Evolutionary conservation across 1,139 yeast species (phyloP).

Genomic region (Arxiozyma heterogenica): DNA sequence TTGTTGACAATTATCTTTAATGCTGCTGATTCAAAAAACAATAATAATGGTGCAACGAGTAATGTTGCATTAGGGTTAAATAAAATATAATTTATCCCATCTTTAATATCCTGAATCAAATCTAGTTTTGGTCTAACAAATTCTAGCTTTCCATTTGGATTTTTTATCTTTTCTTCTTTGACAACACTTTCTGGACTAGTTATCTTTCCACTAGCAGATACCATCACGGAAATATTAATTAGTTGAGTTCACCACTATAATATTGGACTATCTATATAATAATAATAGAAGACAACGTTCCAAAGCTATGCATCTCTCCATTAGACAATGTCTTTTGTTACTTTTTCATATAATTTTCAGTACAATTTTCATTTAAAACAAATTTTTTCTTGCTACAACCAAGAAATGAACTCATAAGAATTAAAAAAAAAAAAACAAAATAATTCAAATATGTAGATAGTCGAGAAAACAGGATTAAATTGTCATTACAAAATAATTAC

Average conservation of each 20-base stretch:
- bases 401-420: too few relatives aligned
- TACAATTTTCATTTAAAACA: too few relatives aligned
- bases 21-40: constrained; percentile 41
- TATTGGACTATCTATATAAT: too few relatives aligned
- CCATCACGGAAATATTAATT: not conserved
- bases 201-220: not conserved
- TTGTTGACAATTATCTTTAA: constrained; percentile 44
- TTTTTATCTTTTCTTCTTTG: not conserved
- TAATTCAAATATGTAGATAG: too few relatives aligned
- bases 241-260: not conserved
- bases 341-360: too few relatives aligned
- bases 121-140: constrained; percentile 17
- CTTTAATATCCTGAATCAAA: constrained; percentile 34
- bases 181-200: not conserved
- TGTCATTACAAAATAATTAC: not conserved
- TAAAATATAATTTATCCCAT: constrained; percentile 38
- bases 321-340: too few relatives aligned
- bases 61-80: constrained; percentile 40
- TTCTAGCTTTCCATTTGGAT: constrained; percentile 1
- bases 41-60: constrained; percentile 41
- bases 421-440: too few relatives aligned
- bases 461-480: not conserved
- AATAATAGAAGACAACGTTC: not conserved
- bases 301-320: not conserved
- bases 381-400: not conserved